These are phyloP conservation scores for Clarireedia sp. DNA, from an alignment of 2,329 filamentous ascomycete species.

Conservation along the genomic window DNA sequence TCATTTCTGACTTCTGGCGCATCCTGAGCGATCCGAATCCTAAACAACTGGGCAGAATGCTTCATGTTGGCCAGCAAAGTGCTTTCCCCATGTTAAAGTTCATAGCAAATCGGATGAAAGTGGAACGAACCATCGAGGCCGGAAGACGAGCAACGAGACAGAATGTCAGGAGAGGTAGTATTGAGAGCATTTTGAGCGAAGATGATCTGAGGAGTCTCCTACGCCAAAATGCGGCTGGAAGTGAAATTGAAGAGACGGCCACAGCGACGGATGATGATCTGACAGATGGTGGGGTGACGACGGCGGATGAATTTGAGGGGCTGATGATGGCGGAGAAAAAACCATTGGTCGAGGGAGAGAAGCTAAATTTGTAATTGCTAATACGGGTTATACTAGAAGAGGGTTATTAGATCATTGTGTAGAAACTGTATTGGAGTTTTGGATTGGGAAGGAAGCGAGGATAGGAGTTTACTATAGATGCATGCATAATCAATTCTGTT, in stretches of 20 bases:
- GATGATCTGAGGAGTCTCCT: conserved; percentile 49
- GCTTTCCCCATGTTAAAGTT: conserved; percentile 90
- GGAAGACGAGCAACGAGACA: conserved; percentile 48
- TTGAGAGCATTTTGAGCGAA: conserved; percentile 54
- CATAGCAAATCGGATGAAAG: conserved; percentile 74
- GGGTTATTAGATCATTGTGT: background rate
- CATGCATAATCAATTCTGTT: background rate
- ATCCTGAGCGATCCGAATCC: conserved; percentile 80
- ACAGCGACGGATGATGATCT: conserved; percentile 27
- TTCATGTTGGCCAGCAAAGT: conserved; percentile 81
- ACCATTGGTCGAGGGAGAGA: conserved; percentile 4
- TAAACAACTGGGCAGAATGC: conserved; percentile 72
- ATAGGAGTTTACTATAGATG: background rate
- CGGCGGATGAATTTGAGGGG: conserved; percentile 17
- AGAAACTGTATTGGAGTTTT: background rate
- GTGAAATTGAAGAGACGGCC: conserved; percentile 27
- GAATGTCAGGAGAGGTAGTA: conserved; percentile 41
- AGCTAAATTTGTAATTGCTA: background rate
- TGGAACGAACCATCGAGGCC: conserved; percentile 64
- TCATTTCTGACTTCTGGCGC: conserved; percentile 70
- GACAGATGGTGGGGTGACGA: conserved; percentile 21
- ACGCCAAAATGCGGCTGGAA: conserved; percentile 20
- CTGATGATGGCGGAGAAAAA: conserved; percentile 1
- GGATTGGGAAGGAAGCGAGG: background rate
- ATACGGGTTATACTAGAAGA: background rate